phyloP scores from a whole-genome alignment of 805 yeast species.

The Jamesozyma jinghongensis region DNA sequence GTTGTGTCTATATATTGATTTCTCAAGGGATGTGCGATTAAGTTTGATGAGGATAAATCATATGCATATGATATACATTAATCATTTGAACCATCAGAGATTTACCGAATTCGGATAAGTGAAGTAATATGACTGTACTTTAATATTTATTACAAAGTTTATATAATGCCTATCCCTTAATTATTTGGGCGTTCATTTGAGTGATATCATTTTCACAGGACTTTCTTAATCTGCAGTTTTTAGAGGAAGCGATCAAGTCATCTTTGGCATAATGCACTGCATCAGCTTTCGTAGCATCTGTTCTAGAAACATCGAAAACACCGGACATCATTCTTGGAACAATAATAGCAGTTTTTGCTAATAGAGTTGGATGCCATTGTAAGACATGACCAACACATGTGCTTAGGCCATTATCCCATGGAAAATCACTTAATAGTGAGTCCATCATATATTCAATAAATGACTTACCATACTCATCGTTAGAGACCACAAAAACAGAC shows the following conservation, averaged over 20 bases:
- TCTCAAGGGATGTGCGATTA: no score
- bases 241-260: slow-evolving; percentile 58
- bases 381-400: slow-evolving; percentile 72
- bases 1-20: no score
- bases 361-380: slow-evolving; percentile 88
- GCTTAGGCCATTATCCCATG: slow-evolving; percentile 31
- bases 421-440: slow-evolving; percentile 56
- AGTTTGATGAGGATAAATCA: no score
- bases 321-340: slow-evolving; percentile 52
- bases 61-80: no score
- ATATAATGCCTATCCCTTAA: slow-evolving; percentile 5
- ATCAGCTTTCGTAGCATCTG: slow-evolving; percentile 30
- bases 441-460: slow-evolving; percentile 77
- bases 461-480: slow-evolving; percentile 55
- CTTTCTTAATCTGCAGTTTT: slow-evolving; percentile 42
- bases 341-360: slow-evolving; percentile 65
- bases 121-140: not conserved
- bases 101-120: no score
- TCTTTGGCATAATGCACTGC: slow-evolving; percentile 46
- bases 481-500: slow-evolving; percentile 61
- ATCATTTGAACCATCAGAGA: no score
- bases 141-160: no score
- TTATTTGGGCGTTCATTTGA: slow-evolving; percentile 14
- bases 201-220: slow-evolving; percentile 42
- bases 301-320: slow-evolving; percentile 31